Evolutionary conservation across 2,329 filamentous ascomycete species (phyloP).

Genomic region (Penicillium frequentans): DNA sequence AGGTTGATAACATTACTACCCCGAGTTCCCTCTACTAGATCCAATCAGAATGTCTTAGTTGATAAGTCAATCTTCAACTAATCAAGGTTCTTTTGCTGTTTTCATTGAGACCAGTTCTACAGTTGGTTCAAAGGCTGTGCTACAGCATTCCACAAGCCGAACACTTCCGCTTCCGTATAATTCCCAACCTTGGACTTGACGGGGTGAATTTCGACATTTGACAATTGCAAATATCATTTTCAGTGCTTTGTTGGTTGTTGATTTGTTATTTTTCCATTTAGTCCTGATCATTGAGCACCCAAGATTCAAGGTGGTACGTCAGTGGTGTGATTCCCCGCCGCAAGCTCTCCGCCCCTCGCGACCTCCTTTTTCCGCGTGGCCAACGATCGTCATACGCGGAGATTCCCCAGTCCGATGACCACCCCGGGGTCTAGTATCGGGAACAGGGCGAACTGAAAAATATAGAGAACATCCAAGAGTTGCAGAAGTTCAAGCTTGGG

Average conservation of each 20-base stretch:
- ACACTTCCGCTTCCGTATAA: constrained; percentile 9
- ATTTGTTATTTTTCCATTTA: neutral
- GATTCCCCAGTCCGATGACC: constrained; percentile 23
- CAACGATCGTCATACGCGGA: constrained; percentile 21
- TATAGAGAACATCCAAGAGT: neutral
- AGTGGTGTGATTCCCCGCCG: constrained; percentile 12
- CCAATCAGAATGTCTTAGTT: neutral
- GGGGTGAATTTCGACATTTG: neutral
- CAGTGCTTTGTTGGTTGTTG: neutral
- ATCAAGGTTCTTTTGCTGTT: neutral
- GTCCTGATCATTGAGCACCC: neutral
- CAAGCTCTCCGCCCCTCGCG: constrained; percentile 17
- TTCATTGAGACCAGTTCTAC: constrained; percentile 1
- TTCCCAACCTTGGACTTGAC: neutral
- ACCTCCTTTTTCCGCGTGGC: constrained; percentile 24
- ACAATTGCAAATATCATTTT: neutral
- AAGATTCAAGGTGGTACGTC: neutral
- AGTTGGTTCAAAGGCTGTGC: neutral
- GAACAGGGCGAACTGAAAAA: constrained; percentile 1
- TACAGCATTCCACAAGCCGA: constrained; percentile 3
- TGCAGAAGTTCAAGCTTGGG: neutral
- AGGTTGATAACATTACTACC: no score
- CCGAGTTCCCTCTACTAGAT: no score
- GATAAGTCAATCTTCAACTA: neutral
- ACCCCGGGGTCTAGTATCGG: constrained; percentile 12